Evolutionary conservation across 2,329 filamentous ascomycete genomes (phyloP).

Genomic region (Seiridium cupressi): DNA sequence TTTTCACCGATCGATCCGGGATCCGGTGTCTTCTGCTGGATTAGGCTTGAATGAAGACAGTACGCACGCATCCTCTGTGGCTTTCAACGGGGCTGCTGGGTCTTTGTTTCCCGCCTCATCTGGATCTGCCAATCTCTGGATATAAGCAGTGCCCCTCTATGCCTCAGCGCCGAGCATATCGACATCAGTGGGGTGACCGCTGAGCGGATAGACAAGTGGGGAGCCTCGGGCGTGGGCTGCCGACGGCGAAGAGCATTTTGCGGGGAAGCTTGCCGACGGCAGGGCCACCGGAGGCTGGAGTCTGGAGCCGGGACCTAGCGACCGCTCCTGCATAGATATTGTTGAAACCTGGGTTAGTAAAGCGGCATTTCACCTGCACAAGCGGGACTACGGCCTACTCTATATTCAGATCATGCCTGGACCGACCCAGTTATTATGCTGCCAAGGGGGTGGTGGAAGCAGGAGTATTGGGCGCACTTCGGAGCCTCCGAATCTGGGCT

Average conservation of each 20-base stretch:
- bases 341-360: not conserved
- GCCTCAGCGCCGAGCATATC: no score
- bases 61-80: not conserved
- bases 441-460: no score
- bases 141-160: no score
- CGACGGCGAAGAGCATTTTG: not conserved
- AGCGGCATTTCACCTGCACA: not conserved
- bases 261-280: slow-evolving; percentile 4
- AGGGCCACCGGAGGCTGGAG: not conserved
- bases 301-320: not conserved
- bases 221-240: not conserved
- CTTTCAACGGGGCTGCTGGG: not conserved
- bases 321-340: not conserved
- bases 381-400: not conserved
- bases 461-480: no score
- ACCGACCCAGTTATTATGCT: no score
- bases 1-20: not conserved
- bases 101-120: not conserved
- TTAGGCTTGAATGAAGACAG: not conserved
- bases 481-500: no score
- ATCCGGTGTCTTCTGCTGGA: not conserved
- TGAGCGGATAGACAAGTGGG: not conserved
- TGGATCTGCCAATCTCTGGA: no score
- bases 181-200: not conserved
- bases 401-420: not conserved